Evolutionary conservation across 257 asterid genomes (phyloP).

Genomic region (Gardenia jasminoides): DNA sequence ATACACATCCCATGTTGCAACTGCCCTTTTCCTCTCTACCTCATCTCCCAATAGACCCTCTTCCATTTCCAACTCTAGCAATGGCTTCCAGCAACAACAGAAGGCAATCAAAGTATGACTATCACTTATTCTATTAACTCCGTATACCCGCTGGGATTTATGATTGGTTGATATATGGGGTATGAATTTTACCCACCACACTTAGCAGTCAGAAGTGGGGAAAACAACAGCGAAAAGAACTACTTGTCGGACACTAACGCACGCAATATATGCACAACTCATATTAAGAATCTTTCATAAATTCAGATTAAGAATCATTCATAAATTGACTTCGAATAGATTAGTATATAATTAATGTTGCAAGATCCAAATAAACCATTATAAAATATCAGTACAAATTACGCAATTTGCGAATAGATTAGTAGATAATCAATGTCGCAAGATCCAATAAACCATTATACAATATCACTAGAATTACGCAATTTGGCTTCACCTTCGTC

Average conservation of each 20-base stretch:
- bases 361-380: not conserved
- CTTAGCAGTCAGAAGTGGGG: not conserved
- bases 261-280: not conserved
- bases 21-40: not conserved
- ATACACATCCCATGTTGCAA: slow-evolving; percentile 18
- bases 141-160: no score
- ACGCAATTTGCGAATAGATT: not conserved
- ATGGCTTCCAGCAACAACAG: not conserved
- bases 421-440: not conserved
- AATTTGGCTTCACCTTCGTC: no score
- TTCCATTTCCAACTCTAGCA: slow-evolving; percentile 18
- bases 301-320: not conserved
- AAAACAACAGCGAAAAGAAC: not conserved
- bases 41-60: slow-evolving; percentile 9
- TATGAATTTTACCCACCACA: not conserved
- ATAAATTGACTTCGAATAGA: not conserved
- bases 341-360: no score
- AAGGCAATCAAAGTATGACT: no score
- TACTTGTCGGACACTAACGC: not conserved
- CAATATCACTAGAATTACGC: not conserved
- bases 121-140: no score
- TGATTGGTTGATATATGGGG: no score
- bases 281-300: not conserved
- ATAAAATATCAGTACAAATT: not conserved
- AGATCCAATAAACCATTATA: not conserved